Evolutionary conservation across 345 rosid species (phyloP).

Genomic region (Salix purpurea): DNA sequence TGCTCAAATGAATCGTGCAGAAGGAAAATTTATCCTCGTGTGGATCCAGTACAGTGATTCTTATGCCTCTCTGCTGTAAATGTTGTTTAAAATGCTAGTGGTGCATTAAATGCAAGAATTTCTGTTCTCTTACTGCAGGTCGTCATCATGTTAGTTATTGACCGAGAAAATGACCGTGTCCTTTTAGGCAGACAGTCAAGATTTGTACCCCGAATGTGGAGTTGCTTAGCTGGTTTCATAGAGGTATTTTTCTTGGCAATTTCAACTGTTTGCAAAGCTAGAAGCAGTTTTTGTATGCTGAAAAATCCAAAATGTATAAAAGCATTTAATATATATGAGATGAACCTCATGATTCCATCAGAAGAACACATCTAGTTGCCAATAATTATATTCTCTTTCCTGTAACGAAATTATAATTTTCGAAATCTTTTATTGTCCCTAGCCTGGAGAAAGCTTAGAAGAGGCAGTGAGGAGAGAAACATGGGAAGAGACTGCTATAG

Average conservation of each 20-base stretch:
- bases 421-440: slow-evolving; percentile 17
- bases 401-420: neutral
- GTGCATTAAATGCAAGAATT: neutral
- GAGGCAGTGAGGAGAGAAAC: slow-evolving; percentile 98
- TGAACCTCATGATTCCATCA: neutral
- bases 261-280: neutral
- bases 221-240: slow-evolving; percentile 90
- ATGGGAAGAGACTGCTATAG: slow-evolving; percentile 89
- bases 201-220: slow-evolving; percentile 92
- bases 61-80: neutral
- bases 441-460: slow-evolving; percentile 99
- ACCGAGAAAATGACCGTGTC: slow-evolving; percentile 71
- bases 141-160: slow-evolving; percentile 93
- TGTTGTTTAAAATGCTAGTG: slow-evolving; percentile 1
- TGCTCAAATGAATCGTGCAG: slow-evolving; percentile 62
- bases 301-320: neutral
- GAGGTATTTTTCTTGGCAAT: slow-evolving; percentile 46
- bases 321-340: neutral
- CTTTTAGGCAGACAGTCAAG: slow-evolving; percentile 85
- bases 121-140: slow-evolving; percentile 43
- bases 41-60: slow-evolving; percentile 62
- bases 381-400: neutral
- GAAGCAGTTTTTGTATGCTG: neutral
- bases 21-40: slow-evolving; percentile 77
- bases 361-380: neutral